Base-by-base conservation (phyloP, 352 stramenopile genomes). In the Phytophthora colocasiae region DNA sequence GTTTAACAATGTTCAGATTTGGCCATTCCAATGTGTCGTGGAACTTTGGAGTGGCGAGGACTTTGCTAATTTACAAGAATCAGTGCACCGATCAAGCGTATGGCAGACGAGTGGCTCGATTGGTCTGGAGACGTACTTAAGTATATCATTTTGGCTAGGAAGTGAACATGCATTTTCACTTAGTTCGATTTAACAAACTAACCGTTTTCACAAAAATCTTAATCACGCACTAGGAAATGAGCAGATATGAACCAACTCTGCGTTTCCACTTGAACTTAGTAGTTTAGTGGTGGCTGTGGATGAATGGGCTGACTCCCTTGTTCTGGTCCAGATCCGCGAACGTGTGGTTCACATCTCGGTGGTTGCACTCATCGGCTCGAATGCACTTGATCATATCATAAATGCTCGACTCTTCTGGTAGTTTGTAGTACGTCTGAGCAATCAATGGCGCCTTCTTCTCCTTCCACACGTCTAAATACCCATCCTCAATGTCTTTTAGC, bases 301-400 rank as follows among this genome's bases (percentile, higher is more conserved):
- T 56, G 31, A 68, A 90, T 2, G 81, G 81, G 19, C 71, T 90
- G 14, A 90, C 77, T 32, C 66, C 78, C 32, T 84, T 86, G 15
- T 79, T 69, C 54, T 82, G 73, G 47, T 90, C 75, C 55, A 90
- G 51, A 10, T 77, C 57, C 6, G 80, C 82, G 40, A 95, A 84
- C 14, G 74, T 87, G 69, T 97, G 88, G 75, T 97, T 97, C 48
- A 96, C 87, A 43, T 96, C 81, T 45, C 91, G 73, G 66, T 97
- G 91, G 68, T 95, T 93, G 48, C 80, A 87, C 73, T 97, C 91
- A 41, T 97, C 91, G 0, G 84, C 87, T 31, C 90, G 88, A 38
- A 97, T 79, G 54, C 86, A 91, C 51, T 95, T 80, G 59, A 97
- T 76, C 56, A 96, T 80, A 59, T 97, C 91, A 17, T 84, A 78